Evolutionary conservation across 345 rosid species (phyloP).

Genomic region (Euphorbia tirucalli): DNA sequence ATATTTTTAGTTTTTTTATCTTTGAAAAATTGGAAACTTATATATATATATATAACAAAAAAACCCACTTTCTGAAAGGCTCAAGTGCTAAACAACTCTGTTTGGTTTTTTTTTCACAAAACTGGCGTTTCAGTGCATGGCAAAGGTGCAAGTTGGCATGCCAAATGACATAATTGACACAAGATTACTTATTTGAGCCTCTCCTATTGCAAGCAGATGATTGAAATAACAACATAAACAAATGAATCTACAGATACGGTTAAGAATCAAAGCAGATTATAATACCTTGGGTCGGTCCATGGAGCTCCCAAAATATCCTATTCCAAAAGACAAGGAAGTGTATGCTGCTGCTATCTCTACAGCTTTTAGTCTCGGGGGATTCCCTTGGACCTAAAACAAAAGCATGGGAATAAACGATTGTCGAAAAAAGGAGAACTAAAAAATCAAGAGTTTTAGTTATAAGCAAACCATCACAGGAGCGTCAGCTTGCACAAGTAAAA

Average conservation of each 20-base stretch:
- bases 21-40: too few species aligned
- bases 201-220: neutral
- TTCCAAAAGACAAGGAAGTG: constrained; percentile 75
- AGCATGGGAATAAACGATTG: neutral
- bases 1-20: too few species aligned
- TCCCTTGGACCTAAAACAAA: constrained; percentile 48
- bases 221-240: neutral
- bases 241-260: neutral
- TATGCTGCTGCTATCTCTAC: constrained; percentile 91
- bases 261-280: constrained; percentile 5
- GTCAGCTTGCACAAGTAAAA: constrained; percentile 79
- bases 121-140: too few species aligned
- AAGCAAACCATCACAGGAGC: constrained; percentile 52
- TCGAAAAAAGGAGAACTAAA: neutral
- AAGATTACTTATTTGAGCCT: neutral
- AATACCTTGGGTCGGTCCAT: constrained; percentile 83
- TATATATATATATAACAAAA: too few species aligned
- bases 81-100: too few species aligned
- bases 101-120: too few species aligned
- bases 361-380: constrained; percentile 51
- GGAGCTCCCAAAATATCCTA: constrained; percentile 85
- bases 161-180: neutral
- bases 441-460: constrained; percentile 6
- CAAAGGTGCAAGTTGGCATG: neutral
- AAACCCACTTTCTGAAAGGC: too few species aligned